These are phyloP conservation scores for Dryas integrifolia DNA, from an alignment of 331 rosid species.

Conservation along the genomic window DNA sequence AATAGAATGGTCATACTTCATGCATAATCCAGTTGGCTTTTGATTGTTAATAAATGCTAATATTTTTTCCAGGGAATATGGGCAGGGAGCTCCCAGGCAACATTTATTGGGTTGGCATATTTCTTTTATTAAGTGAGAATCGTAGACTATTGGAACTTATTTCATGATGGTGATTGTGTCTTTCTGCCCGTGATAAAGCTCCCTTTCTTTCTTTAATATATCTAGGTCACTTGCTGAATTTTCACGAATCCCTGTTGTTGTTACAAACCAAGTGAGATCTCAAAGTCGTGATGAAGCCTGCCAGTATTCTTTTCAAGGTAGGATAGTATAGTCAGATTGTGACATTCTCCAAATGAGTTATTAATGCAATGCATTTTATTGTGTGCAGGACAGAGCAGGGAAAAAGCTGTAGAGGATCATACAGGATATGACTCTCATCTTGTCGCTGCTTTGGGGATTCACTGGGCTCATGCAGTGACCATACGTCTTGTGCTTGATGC, in stretches of 20 bases:
- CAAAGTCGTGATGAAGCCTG: conserved; percentile 57
- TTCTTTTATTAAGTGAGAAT: conserved; percentile 77
- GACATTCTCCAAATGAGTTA: conserved; percentile 17
- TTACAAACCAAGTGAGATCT: conserved; percentile 94
- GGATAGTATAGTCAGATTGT: conserved; percentile 24
- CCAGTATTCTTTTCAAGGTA: conserved; percentile 83
- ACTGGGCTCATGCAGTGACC: conserved; percentile 97
- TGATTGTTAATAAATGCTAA: not conserved
- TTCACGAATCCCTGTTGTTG: conserved; percentile 82
- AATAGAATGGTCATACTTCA: conserved; percentile 1
- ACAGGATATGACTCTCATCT: conserved; percentile 69
- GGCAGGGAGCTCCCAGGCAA: conserved; percentile 53
- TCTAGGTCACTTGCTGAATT: conserved; percentile 86
- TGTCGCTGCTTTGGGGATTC: conserved; percentile 91
- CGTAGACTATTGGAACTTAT: conserved; percentile 13
- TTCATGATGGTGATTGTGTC: conserved; percentile 10
- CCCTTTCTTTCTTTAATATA: conserved; percentile 12
- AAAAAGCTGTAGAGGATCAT: conserved; percentile 28
- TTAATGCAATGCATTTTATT: conserved; percentile 22
- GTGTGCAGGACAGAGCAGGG: conserved; percentile 41
- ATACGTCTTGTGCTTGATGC: conserved; percentile 87
- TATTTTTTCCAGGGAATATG: conserved; percentile 55
- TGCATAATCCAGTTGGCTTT: conserved; percentile 1
- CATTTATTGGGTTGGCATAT: conserved; percentile 82
- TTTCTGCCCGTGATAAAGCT: conserved; percentile 1